Percentiles rank a stretch among this genome's conserved stretches.
Evolutionary conservation across 257 asterid genomes (phyloP).

Genomic region (Verbascum thapsus): DNA sequence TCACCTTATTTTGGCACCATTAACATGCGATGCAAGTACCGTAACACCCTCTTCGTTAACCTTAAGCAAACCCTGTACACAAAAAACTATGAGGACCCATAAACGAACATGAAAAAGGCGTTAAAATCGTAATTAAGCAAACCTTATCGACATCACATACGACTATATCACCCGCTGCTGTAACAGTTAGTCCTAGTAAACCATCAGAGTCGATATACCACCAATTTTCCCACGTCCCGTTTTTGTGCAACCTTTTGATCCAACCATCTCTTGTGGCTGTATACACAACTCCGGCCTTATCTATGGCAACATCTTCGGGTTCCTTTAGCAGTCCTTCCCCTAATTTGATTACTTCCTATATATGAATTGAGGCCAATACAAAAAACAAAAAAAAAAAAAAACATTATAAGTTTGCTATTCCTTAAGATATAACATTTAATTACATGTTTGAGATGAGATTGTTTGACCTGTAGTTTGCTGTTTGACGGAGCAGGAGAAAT

Average conservation of each 20-base stretch:
- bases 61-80: constrained; percentile 59
- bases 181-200: constrained; percentile 48
- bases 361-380: too few species aligned
- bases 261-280: constrained; percentile 75
- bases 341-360: constrained; percentile 58
- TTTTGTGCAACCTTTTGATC: constrained; percentile 50
- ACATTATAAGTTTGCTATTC: too few species aligned
- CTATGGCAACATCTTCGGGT: constrained; percentile 63
- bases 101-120: neutral
- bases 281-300: constrained; percentile 47
- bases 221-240: constrained; percentile 68
- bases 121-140: neutral
- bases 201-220: constrained; percentile 32
- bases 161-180: constrained; percentile 50
- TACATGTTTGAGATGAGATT: neutral
- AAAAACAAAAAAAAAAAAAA: neutral
- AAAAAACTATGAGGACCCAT: neutral
- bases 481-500: constrained; percentile 50
- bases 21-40: constrained; percentile 53
- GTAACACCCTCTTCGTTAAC: constrained; percentile 57
- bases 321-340: constrained; percentile 62
- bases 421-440: too few species aligned
- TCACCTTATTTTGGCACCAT: constrained; percentile 57
- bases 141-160: constrained; percentile 60
- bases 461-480: constrained; percentile 53